Conservation (phyloP, 2,329 filamentous ascomycete species). For the Aspergillus carbonarius region DNA sequence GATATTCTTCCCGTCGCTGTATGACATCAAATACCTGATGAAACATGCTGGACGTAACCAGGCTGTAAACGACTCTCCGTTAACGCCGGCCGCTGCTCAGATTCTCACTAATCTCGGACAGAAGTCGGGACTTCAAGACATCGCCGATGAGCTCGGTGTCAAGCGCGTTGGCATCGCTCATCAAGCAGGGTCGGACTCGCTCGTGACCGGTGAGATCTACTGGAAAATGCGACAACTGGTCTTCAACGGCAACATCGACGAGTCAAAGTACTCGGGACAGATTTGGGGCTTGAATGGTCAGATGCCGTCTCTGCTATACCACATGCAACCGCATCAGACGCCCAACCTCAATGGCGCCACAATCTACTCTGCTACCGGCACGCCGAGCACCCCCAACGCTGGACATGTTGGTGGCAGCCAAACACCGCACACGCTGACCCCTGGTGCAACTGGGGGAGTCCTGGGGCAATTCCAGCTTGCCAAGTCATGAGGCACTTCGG, state of each 20-base stretch:
- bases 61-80: conserved; percentile 62
- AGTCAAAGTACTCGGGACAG: conserved; percentile 77
- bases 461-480: conserved; percentile 66
- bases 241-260: conserved; percentile 76
- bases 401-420: conserved; percentile 51
- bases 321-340: conserved; percentile 50
- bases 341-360: conserved; percentile 56
- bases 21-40: conserved; percentile 97
- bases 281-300: conserved; percentile 86
- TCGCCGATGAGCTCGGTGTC: conserved; percentile 88
- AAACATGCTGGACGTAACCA: conserved; percentile 77
- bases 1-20: conserved; percentile 88
- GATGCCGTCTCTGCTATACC: conserved; percentile 55
- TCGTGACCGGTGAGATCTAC: conserved; percentile 91
- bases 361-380: conserved; percentile 49
- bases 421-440: conserved; percentile 65
- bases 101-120: conserved; percentile 82
- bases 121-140: conserved; percentile 88
- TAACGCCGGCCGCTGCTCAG: conserved; percentile 65
- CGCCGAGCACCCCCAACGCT: conserved; percentile 68
- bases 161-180: conserved; percentile 85
- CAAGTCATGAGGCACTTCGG: conserved; percentile 26
- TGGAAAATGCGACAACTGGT: conserved; percentile 89
- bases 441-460: conserved; percentile 70
- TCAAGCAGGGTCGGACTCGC: conserved; percentile 88